Evolutionary conservation across 179 eudicot genomes (phyloP), one percentile per base, ranked within the genome.

Genomic region (Silene noctiflora): DNA sequence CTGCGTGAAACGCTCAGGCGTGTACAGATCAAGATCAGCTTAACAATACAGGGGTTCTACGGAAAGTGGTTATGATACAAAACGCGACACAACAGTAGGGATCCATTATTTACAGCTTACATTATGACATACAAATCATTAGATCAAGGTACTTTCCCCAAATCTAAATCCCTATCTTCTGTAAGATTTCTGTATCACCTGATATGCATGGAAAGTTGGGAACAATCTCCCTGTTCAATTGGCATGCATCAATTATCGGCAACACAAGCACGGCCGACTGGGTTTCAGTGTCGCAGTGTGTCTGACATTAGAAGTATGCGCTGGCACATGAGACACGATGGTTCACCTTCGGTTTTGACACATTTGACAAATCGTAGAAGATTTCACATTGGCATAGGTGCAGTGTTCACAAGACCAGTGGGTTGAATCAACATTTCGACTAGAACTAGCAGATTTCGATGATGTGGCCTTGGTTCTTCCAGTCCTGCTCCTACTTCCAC

Each of bases 321-420:
- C n/a, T 8, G 27, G 66, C 3, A 35, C 1, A 58, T 42, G 71
- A 48, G 69, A 78, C 27, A 44, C 14, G 56, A 0, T 61, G 51
- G 51, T 80, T 87, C 76, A 88, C 63, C 91, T 86, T 60, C 82
- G 82, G 22, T 86, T 88, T 77, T 82, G 82, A 76, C 98, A 93
- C 83, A 91, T 87, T 53, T 86, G 88, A 75, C 98, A 93, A 24
- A 80, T 33, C 16, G 85, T 81, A 10, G 86, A 77, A 25, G 90
- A 60, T 79, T 68, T 84, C 21, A 82, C 77, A 79, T 94, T 91
- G 67, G 86, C 75, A 70, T 75, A 94, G 75, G 98, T 94, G 87
- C 97, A 92, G 48, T 90, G 90, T 76, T 92, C 94, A 63, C 97
- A 94, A 22, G 89, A 79, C 96, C 98, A 94, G 76, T 84, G 79